phyloP scores from a whole-genome alignment of 2,329 filamentous ascomycete genomes.

The Coniella lustricola region DNA sequence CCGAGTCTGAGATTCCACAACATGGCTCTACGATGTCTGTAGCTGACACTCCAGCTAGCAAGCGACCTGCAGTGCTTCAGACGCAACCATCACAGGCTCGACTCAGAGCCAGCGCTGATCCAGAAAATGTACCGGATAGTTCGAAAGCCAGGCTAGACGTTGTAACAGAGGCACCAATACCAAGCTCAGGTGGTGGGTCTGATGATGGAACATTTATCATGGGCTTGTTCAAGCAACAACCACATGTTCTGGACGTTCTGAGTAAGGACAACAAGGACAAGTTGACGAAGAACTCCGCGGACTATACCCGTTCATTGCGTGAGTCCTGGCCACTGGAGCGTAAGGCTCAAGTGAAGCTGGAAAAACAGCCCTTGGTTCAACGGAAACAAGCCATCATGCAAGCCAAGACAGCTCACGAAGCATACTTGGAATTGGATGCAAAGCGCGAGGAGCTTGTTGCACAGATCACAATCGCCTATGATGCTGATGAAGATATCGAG shows the following conservation, averaged over 20 bases:
- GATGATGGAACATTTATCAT: conserved; percentile 27
- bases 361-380: conserved; percentile 40
- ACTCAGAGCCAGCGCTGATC: background rate
- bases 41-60: conserved; percentile 1
- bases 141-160: background rate
- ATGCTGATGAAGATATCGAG: conserved; percentile 42
- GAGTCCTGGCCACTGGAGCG: conserved; percentile 39
- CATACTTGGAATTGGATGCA: conserved; percentile 34
- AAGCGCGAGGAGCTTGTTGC: conserved; percentile 40
- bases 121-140: conserved; percentile 1
- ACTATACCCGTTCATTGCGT: conserved; percentile 40
- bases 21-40: background rate
- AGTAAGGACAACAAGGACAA: conserved; percentile 33
- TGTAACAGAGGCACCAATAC: conserved; percentile 11
- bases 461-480: conserved; percentile 43
- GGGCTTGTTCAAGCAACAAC: conserved; percentile 27
- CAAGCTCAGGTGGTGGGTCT: conserved; percentile 21
- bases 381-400: conserved; percentile 38
- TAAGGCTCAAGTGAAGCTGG: conserved; percentile 40
- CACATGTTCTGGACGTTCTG: conserved; percentile 28
- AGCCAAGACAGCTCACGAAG: conserved; percentile 34
- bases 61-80: background rate
- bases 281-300: conserved; percentile 39
- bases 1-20: background rate
- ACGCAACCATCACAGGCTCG: background rate